Conservation (phyloP, 225 moss, liverwort and hornwort genomes). For the Sphagnum contortum region DNA sequence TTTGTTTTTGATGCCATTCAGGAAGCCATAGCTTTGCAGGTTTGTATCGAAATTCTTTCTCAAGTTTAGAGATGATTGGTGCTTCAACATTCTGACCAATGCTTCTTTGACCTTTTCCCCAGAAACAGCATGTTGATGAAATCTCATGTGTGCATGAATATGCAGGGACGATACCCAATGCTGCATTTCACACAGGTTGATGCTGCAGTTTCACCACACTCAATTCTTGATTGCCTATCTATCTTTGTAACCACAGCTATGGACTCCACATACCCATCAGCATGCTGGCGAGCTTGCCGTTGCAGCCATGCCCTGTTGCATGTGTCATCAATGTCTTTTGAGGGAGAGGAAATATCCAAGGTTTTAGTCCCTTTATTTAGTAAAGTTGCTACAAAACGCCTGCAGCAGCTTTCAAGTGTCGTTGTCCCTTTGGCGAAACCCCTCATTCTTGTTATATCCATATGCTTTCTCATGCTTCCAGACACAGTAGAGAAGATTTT, state of each 20-base stretch:
- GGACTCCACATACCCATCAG: slow-evolving; percentile 45
- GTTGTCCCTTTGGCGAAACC: slow-evolving; percentile 68
- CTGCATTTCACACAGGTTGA: slow-evolving; percentile 58
- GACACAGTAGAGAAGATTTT: slow-evolving; percentile 49
- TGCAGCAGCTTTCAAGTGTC: slow-evolving; percentile 48
- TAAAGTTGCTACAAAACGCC: slow-evolving; percentile 45
- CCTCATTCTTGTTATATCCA: slow-evolving; percentile 53
- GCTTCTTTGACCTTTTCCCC: too few species aligned
- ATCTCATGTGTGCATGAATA: background rate
- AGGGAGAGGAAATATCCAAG: slow-evolving; percentile 47
- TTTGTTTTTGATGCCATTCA: slow-evolving; percentile 67
- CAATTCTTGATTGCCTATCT: slow-evolving; percentile 31
- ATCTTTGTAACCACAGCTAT: slow-evolving; percentile 38
- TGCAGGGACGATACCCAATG: slow-evolving; percentile 71
- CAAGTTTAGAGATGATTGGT: background rate
- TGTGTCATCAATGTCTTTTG: slow-evolving; percentile 47
- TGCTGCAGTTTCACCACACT: slow-evolving; percentile 9
- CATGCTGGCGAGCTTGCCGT: slow-evolving; percentile 73
- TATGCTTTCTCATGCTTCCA: slow-evolving; percentile 60
- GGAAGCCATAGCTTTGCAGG: slow-evolving; percentile 66
- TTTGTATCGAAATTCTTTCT: slow-evolving; percentile 20
- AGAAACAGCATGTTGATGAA: too few species aligned
- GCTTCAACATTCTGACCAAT: too few species aligned
- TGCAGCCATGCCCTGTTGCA: slow-evolving; percentile 54
- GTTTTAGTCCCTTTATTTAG: slow-evolving; percentile 31